These are phyloP conservation scores for Candida tropicalis DNA, from an alignment of 1,139 yeast species.

Conservation along the genomic window DNA sequence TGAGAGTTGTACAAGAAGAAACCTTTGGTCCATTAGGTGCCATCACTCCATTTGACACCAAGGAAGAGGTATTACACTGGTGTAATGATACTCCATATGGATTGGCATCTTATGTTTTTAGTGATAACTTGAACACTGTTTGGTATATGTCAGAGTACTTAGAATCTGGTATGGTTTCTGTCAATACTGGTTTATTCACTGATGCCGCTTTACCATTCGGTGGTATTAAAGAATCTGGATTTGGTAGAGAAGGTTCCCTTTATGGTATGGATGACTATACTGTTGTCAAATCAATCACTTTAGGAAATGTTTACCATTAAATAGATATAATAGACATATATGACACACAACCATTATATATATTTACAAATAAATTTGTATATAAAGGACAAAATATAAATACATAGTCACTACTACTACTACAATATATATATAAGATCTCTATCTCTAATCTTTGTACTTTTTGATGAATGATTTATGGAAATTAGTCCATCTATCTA, in stretches of 20 bases:
- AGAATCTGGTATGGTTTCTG: slow-evolving; percentile 51
- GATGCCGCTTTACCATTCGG: slow-evolving; percentile 55
- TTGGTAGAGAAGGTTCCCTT: slow-evolving; percentile 54
- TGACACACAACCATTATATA: too few species aligned
- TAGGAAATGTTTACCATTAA: slow-evolving; percentile 38
- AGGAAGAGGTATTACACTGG: slow-evolving; percentile 40
- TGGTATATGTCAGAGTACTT: slow-evolving; percentile 50
- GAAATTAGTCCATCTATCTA: slow-evolving; percentile 71
- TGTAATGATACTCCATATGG: slow-evolving; percentile 48
- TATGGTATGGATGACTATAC: slow-evolving; percentile 50
- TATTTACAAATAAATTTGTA: neutral
- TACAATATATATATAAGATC: too few species aligned
- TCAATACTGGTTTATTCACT: slow-evolving; percentile 47
- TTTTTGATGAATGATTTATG: slow-evolving; percentile 69
- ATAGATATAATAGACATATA: neutral
- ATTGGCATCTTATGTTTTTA: slow-evolving; percentile 47
- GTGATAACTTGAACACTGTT: slow-evolving; percentile 53
- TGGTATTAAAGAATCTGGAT: slow-evolving; percentile 52
- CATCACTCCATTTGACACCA: slow-evolving; percentile 39
- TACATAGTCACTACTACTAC: too few species aligned
- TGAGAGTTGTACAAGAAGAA: slow-evolving; percentile 45
- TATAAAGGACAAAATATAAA: too few species aligned
- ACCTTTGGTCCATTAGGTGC: slow-evolving; percentile 54
- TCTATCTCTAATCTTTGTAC: slow-evolving; percentile 33
- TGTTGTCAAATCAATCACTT: slow-evolving; percentile 40